Conservation (phyloP, 225 moss, liverwort and hornwort genomes). For the Pleurozium schreberi region DNA sequence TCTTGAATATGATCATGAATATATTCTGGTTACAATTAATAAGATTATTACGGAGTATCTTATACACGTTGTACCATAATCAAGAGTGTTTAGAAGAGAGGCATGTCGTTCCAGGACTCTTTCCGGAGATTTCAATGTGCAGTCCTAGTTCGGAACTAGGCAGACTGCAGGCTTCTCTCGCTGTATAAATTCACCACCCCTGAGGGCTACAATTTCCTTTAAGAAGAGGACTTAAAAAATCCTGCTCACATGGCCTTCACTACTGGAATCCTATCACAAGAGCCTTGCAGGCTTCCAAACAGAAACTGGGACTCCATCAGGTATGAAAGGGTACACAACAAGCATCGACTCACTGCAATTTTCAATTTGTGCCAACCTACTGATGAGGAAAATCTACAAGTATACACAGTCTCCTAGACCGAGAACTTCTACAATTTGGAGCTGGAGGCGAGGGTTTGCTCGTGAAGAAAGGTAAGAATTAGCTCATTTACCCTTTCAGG, state of each 20-base stretch:
- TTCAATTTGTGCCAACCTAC: background rate
- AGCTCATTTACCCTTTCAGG: slow-evolving; percentile 48
- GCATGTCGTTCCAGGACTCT: background rate
- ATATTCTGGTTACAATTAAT: background rate
- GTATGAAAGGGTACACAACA: background rate
- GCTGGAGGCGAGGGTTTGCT: slow-evolving; percentile 15
- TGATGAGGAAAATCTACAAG: background rate
- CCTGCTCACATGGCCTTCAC: slow-evolving; percentile 6
- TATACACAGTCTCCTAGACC: background rate
- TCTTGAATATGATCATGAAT: background rate
- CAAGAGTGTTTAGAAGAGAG: background rate
- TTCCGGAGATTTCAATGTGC: background rate
- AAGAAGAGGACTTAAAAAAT: slow-evolving; percentile 31
- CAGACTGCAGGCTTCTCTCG: slow-evolving; percentile 31
- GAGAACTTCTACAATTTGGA: slow-evolving; percentile 13
- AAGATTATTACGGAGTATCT: background rate
- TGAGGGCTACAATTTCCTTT: slow-evolving; percentile 33
- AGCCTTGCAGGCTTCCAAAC: background rate
- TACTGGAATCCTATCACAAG: background rate
- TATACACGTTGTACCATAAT: background rate
- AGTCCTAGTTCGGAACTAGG: background rate
- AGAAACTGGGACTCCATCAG: background rate
- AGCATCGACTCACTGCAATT: background rate
- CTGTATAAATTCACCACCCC: slow-evolving; percentile 66
- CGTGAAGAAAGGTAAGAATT: slow-evolving; percentile 39